A percentile compares a stretch with the other conserved stretches of the same genome.
phyloP scores from a whole-genome alignment of 2,329 filamentous ascomycete genomes.

The Neopestalotiopsis rosae region DNA sequence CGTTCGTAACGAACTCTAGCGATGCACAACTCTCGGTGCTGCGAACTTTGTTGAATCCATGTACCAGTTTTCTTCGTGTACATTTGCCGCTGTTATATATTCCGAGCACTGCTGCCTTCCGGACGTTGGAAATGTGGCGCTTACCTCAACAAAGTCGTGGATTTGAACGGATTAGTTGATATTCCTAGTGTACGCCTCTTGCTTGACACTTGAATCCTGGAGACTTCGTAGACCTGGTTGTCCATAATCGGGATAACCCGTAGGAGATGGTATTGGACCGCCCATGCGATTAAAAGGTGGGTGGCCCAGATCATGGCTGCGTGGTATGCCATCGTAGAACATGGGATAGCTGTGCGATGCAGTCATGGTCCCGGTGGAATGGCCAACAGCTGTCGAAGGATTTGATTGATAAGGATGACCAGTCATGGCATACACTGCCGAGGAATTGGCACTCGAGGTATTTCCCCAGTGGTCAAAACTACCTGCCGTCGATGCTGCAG shows the following conservation, averaged over 20 bases:
- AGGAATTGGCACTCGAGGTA: not conserved
- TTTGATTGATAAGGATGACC: not conserved
- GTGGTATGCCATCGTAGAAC: slow-evolving; percentile 6
- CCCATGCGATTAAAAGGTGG: slow-evolving; percentile 1
- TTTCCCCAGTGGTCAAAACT: not conserved
- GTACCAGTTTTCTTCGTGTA: not conserved
- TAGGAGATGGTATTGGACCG: not conserved
- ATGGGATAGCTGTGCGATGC: slow-evolving; percentile 1
- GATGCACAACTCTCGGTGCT: not conserved
- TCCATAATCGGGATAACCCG: slow-evolving; percentile 13
- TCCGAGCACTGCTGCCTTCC: not conserved
- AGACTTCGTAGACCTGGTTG: not conserved
- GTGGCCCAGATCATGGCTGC: not conserved
- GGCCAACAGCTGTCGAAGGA: not conserved
- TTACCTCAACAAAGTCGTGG: not conserved
- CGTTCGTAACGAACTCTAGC: not conserved
- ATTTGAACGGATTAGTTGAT: not conserved
- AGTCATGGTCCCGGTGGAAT: not conserved
- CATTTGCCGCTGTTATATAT: not conserved
- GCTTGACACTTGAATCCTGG: slow-evolving; percentile 6
- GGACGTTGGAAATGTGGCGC: not conserved
- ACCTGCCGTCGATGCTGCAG: slow-evolving; percentile 3
- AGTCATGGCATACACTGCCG: slow-evolving; percentile 11
- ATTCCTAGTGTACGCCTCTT: slow-evolving; percentile 1
- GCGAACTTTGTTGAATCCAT: not conserved